Percentiles rank a stretch among this genome's conserved stretches.
phyloP scores from a whole-genome alignment of 495 filamentous ascomycete species.

The Aspergillus ostianus region DNA sequence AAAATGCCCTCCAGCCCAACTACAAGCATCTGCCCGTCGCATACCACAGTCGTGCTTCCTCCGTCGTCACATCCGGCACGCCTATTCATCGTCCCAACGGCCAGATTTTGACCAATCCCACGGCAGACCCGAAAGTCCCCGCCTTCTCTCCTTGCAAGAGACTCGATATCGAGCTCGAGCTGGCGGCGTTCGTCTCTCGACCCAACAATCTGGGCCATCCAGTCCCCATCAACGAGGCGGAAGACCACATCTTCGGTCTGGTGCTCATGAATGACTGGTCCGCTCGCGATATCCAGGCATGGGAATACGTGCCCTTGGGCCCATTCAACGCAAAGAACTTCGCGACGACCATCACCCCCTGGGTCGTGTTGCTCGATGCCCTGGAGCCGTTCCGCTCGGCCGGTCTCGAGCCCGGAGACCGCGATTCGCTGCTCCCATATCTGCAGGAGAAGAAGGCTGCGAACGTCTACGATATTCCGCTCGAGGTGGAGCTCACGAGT shows the following conservation, averaged over 20 bases:
- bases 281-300: constrained; percentile 83
- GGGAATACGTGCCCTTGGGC: constrained; percentile 84
- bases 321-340: constrained; percentile 95
- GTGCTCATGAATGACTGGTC: constrained; percentile 96
- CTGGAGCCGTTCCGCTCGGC: constrained; percentile 65
- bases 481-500: constrained; percentile 73
- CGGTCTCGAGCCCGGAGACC: constrained; percentile 59
- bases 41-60: constrained; percentile 82
- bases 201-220: constrained; percentile 64
- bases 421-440: constrained; percentile 64
- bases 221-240: constrained; percentile 63
- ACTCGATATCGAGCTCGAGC: constrained; percentile 85
- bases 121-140: constrained; percentile 59
- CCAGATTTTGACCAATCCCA: constrained; percentile 69
- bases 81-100: constrained; percentile 74
- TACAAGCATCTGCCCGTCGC: constrained; percentile 89
- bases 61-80: constrained; percentile 74
- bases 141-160: constrained; percentile 61
- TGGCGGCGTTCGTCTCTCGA: constrained; percentile 76
- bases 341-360: constrained; percentile 82
- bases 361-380: constrained; percentile 85
- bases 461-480: constrained; percentile 69
- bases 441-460: constrained; percentile 62
- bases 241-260: constrained; percentile 78
- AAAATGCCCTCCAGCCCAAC: constrained; percentile 82